Base-by-base conservation (phyloP, 495 filamentous ascomycete genomes). In the Aspergillus diversus region DNA sequence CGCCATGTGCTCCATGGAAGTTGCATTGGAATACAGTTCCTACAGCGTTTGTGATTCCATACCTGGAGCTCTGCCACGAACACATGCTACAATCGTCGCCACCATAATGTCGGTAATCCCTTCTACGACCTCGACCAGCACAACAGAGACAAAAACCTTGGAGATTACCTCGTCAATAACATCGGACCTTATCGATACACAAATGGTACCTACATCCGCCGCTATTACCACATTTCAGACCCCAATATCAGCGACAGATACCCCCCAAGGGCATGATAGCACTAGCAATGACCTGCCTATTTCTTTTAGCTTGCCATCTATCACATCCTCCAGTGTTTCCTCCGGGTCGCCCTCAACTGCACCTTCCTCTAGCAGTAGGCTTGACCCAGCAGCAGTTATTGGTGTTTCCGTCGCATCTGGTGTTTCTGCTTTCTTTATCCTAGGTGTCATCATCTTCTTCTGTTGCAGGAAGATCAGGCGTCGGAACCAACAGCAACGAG, bases 21-120 rank as follows among this genome's bases (percentile, higher is more conserved):
- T 70, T 7, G 58, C 67, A 5, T 56, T 69, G 13, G 67, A 50
- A 9, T 66, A 69, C 7, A 77, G 75, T 43, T 85, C 81, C 16
- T 87, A 86, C 66, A 70, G 75, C 54, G 87, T 91, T 71, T 92
- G 89, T 63, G 73, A 76, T 49, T 78, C 77, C 2, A 73, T 88
- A 21, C 55, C 73, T 12, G 77, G 76, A 17, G 84, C 87, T 37
- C 68, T 86, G 17, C 72, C 81, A 9, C 82, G 81, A 63, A 90
- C 88, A 12, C 87, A 89, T 74, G 60, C 79, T 35, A 81, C 82
- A 8, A 83, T 90, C 21, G 84, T 83, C 7, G 87, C 88, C 12
- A 88, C 86, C 0, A 71, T 87, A 35, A 69, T 85, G 54, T 67
- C 73, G 13, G 55, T 77, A 35, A 68, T 68, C 17, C 67, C 66